These are phyloP conservation scores for Exophiala xenobiotica DNA, from an alignment of 2,329 filamentous ascomycete genomes.

Conservation along the genomic window DNA sequence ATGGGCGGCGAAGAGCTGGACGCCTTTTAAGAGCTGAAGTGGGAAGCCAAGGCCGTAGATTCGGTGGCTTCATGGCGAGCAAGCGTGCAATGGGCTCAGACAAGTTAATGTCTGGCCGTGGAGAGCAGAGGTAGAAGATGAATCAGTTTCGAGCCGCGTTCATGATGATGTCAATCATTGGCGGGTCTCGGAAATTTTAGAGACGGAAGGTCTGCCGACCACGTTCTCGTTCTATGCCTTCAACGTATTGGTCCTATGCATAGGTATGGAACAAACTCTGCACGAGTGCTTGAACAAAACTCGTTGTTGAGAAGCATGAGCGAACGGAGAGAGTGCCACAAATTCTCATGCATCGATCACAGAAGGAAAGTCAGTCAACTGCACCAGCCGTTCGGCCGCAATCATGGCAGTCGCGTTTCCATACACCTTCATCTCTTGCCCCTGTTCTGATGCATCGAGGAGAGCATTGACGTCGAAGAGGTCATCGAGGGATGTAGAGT, in stretches of 20 bases:
- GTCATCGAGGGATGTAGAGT: constrained; percentile 30
- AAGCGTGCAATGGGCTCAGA: constrained; percentile 13
- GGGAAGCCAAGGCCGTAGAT: constrained; percentile 22
- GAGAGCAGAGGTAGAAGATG: background rate
- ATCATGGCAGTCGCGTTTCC: constrained; percentile 59
- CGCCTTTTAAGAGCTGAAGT: constrained; percentile 21
- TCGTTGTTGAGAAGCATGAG: no score
- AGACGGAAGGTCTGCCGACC: no score
- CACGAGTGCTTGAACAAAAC: no score
- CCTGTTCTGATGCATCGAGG: constrained; percentile 48
- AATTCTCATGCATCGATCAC: no score
- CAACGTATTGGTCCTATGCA: no score
- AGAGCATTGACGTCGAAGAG: constrained; percentile 24
- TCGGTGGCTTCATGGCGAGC: constrained; percentile 23
- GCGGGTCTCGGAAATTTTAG: no score
- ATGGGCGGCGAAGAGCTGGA: constrained; percentile 44
- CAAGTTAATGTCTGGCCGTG: constrained; percentile 27
- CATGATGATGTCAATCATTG: no score
- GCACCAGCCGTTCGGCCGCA: background rate
- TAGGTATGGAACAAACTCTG: no score
- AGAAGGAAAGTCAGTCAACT: no score
- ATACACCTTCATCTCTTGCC: constrained; percentile 65
- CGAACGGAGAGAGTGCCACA: no score
- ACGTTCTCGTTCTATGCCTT: no score
- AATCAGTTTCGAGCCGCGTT: no score